Evolutionary conservation across 2,329 filamentous ascomycete species (phyloP).

Genomic region (Scortechinia acanthostroma): DNA sequence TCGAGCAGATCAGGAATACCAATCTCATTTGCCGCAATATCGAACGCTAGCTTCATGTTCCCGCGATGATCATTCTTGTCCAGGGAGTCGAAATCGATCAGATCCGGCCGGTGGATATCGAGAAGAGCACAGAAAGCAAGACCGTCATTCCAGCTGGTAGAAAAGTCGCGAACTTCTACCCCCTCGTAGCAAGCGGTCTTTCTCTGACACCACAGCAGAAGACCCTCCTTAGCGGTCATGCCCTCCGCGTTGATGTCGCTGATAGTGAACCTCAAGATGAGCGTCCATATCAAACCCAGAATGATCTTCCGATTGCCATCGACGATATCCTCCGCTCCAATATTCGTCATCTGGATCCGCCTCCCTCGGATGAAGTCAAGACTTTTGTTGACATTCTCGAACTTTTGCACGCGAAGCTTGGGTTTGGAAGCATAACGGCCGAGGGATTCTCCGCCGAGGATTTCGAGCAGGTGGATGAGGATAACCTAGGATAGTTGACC

Average conservation of each 20-base stretch:
- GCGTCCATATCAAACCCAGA: constrained; percentile 91
- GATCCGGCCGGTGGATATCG: constrained; percentile 91
- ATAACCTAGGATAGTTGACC: constrained; percentile 53
- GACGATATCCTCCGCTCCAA: constrained; percentile 94
- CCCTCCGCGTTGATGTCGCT: constrained; percentile 98
- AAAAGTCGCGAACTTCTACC: constrained; percentile 92
- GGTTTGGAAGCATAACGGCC: constrained; percentile 95
- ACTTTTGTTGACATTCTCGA: constrained; percentile 95
- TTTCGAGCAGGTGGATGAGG: constrained; percentile 94
- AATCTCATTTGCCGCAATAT: constrained; percentile 91
- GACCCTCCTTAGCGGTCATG: constrained; percentile 91
- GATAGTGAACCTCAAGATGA: constrained; percentile 96
- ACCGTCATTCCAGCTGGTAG: constrained; percentile 92
- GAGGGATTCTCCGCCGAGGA: constrained; percentile 86
- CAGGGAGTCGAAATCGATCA: constrained; percentile 91
- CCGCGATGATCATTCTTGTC: constrained; percentile 91
- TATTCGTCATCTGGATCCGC: constrained; percentile 96
- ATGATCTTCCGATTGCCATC: constrained; percentile 98
- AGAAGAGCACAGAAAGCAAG: constrained; percentile 91
- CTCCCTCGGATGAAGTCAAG: constrained; percentile 86
- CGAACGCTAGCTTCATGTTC: constrained; percentile 97
- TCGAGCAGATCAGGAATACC: constrained; percentile 92
- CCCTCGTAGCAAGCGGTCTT: constrained; percentile 98
- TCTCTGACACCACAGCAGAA: constrained; percentile 92
- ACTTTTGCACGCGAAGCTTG: constrained; percentile 89